phyloP scores from a whole-genome alignment of 208 protist genomes.

The Trypanosoma avium region DNA sequence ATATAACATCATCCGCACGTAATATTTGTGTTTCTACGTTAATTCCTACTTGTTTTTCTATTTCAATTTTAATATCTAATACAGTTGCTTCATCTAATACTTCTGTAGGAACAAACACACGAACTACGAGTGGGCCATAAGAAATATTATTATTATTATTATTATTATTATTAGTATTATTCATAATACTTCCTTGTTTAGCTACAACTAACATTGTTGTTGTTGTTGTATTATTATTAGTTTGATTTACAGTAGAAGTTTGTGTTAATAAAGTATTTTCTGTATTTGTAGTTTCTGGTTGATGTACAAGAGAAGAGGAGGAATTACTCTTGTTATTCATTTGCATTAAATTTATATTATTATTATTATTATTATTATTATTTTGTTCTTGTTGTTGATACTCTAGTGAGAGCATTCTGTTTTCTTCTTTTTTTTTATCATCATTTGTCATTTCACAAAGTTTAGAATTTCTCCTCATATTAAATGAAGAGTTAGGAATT shows the following conservation, averaged over 20 bases:
- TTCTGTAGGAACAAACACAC: conserved; percentile 24
- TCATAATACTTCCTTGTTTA: not conserved
- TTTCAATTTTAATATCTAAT: conserved; percentile 43
- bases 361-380: too few relatives aligned
- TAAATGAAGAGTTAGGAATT: too few relatives aligned
- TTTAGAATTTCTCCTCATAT: too few relatives aligned
- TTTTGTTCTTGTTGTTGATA: too few relatives aligned
- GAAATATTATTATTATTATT: not conserved
- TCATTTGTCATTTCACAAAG: too few relatives aligned
- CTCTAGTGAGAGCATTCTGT: too few relatives aligned
- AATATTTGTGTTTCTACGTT: conserved; percentile 25
- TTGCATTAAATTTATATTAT: too few relatives aligned
- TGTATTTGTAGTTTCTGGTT: not conserved
- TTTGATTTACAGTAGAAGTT: not conserved
- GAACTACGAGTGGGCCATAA: conserved; percentile 22
- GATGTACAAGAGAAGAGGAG: not conserved
- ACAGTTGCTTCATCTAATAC: conserved; percentile 29
- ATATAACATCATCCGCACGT: conserved; percentile 32
- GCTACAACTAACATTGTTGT: not conserved
- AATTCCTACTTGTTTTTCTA: conserved; percentile 44
- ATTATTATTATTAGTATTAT: not conserved
- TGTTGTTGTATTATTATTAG: not conserved
- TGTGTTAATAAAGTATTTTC: not conserved
- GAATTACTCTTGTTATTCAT: too few relatives aligned
- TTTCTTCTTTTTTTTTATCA: too few relatives aligned